Evolutionary conservation across 2,329 filamentous ascomycete genomes (phyloP), one percentile per base, ranked within the genome.

Genomic region (Dothiorella sarmentorum): DNA sequence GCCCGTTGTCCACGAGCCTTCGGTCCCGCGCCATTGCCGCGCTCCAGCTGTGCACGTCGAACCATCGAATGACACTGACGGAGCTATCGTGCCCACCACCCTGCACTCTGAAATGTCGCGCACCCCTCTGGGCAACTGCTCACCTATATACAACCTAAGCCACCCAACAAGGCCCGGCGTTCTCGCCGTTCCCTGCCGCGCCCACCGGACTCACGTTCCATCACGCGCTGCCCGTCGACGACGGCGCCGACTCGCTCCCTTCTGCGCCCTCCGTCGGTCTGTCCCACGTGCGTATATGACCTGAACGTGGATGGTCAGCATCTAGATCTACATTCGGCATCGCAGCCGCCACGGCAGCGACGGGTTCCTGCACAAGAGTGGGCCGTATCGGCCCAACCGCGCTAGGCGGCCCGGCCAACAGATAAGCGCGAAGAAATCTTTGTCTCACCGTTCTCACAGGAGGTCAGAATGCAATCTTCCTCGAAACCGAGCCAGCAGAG

Each of bases 401-500:
- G 42, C 58, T 56, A 56, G 42, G 20, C 33, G 33, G 31, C 17
- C 45, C 29, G 45, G 45, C 29, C 45, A 35, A 56, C 24, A 58
- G 57, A 60, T 56, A 64, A 62, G 51, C 47, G 35, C 40, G 40
- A 47, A 47, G 42, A 55, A 55, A 49, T 49, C 49, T 56, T 29
- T 43, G 45, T 79, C 87, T 73, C 78, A 95, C 93, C 93, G 75
- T 87, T 89, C 70, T 91, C 89, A 76, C 91, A 97, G 64, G 90
- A 91, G 33, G 91, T 97, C 68, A 97, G 86, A 64, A 99, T 96
- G 63, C 88, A 88, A 67, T 96, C 87, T 71, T 97, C 88, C 57
- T 93, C 92, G 67, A 99, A 99, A n/a, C 87, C 89, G 37, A 99
- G 75, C 88, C 92, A 96, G 71, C 85, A 90, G 44, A 96, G 79